phyloP scores from a whole-genome alignment of 2,329 filamentous ascomycete species.

The Fusarium piperis region DNA sequence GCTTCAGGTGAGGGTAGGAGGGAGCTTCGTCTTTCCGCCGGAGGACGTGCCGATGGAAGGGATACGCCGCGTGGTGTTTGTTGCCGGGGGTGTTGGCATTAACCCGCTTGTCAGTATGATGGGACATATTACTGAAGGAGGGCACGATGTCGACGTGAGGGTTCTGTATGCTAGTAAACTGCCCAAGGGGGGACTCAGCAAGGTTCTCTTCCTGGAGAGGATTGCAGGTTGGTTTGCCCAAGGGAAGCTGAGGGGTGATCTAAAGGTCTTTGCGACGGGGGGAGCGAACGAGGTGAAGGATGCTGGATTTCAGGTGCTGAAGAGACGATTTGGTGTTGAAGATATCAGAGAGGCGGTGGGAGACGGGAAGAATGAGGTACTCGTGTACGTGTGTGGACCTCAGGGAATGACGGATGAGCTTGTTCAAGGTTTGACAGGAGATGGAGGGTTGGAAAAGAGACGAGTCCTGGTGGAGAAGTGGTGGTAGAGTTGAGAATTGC shows the following conservation, averaged over 20 bases:
- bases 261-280: constrained; percentile 60
- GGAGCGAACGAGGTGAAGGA: background rate
- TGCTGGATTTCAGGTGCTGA: constrained; percentile 32
- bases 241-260: constrained; percentile 45
- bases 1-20: constrained; percentile 78
- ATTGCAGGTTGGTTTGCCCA: constrained; percentile 54
- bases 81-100: constrained; percentile 85
- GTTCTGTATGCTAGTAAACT: constrained; percentile 70
- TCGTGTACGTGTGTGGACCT: constrained; percentile 75
- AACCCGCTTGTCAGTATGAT: constrained; percentile 84
- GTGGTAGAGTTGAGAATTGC: constrained; percentile 66
- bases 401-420: constrained; percentile 75
- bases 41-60: constrained; percentile 49
- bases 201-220: constrained; percentile 63
- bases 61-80: constrained; percentile 71
- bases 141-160: constrained; percentile 54
- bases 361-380: constrained; percentile 45
- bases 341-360: constrained; percentile 55
- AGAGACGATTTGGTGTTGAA: constrained; percentile 53
- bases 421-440: constrained; percentile 56
- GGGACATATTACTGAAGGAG: constrained; percentile 61
- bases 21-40: constrained; percentile 83
- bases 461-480: constrained; percentile 70
- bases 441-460: constrained; percentile 52
- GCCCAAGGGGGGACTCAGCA: constrained; percentile 40